Base-by-base conservation (phyloP, 2,329 filamentous ascomycete genomes). In the Pyricularia grisea region DNA sequence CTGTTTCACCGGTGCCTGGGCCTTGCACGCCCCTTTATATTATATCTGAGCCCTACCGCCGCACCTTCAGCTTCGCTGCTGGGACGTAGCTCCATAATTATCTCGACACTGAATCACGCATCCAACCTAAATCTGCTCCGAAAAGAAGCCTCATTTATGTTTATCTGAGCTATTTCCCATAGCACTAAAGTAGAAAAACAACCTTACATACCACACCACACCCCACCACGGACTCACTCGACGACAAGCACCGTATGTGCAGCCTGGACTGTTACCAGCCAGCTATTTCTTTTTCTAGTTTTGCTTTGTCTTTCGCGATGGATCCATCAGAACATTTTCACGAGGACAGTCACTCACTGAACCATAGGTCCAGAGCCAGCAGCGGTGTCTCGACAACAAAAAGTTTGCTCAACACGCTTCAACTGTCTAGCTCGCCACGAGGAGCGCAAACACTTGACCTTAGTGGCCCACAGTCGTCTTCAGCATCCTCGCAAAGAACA, bases 311-410 rank as follows among this genome's bases (percentile, higher is more conserved):
- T 63, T 66, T 65, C 63, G 33, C 63, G 10, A 65, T 65, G 63
- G 28, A 65, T 17, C 28, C 63, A 3, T 65, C 63, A 36, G 63
- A 65, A 12, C 30, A 33, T n/a, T 33, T 33, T 33, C 28, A 28
- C 67, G 60, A 68, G 58, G 33, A 68, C 31, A 64, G 67, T 68
- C 67, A 60, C 65, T 67, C 68, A 67, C 65, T 67, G n/a, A 42
- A 64, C 28, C 65, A 60, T 69, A 67, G 63, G 36, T 69, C 74
- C 75, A 74, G 74, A 74, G 72, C 72, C 70, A 74, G 72, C 71
- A 74, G 75, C 74, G 71, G 73, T 70, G 74, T 74, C 71, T 75
- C 76, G 70, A 74, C 75, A 64, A 75, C 73, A 71, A 71, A 72
- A 68, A 72, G 73, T 66, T 71, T 72, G 67, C 72, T 74, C 64